phyloP scores from a whole-genome alignment of 495 filamentous ascomycete genomes.

The Penicillium malachiteum region DNA sequence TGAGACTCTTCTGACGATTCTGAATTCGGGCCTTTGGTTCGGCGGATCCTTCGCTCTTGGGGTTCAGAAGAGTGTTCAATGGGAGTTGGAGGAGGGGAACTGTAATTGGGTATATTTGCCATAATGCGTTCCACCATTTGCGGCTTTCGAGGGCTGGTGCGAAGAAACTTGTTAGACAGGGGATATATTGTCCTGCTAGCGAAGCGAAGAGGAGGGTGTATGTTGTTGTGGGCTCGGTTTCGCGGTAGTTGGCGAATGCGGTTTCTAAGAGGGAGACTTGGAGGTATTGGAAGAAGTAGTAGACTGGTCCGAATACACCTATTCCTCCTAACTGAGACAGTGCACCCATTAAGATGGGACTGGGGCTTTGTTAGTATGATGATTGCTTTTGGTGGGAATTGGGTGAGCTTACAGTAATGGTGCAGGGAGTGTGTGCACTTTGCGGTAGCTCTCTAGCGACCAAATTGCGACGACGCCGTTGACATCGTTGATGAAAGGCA shows the following conservation, averaged over 20 bases:
- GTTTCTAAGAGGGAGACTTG: conserved; percentile 1
- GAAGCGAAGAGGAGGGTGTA: conserved; percentile 7
- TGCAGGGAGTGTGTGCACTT: background rate
- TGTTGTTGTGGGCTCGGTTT: background rate
- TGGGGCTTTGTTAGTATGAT: background rate
- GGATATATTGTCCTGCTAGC: conserved; percentile 12
- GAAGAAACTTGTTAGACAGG: conserved; percentile 11
- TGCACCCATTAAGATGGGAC: conserved; percentile 11
- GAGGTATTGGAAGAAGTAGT: conserved; percentile 17
- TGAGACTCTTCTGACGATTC: background rate
- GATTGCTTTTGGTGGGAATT: background rate
- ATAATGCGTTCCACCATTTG: conserved; percentile 14
- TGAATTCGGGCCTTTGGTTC: background rate
- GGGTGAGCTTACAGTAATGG: background rate
- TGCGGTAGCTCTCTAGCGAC: conserved; percentile 22
- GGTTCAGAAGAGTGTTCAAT: background rate
- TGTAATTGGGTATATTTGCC: conserved; percentile 23
- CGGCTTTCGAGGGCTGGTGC: conserved; percentile 9
- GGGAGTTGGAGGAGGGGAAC: conserved; percentile 15
- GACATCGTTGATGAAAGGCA: conserved; percentile 19
- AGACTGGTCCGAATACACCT: conserved; percentile 16
- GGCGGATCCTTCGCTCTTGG: background rate
- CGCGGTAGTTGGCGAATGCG: conserved; percentile 1
- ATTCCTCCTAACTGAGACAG: conserved; percentile 15
- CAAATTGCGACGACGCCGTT: conserved; percentile 17